These are phyloP conservation scores for Fonsecaea multimorphosa DNA, from an alignment of 2,329 filamentous ascomycete species.

Conservation along the genomic window DNA sequence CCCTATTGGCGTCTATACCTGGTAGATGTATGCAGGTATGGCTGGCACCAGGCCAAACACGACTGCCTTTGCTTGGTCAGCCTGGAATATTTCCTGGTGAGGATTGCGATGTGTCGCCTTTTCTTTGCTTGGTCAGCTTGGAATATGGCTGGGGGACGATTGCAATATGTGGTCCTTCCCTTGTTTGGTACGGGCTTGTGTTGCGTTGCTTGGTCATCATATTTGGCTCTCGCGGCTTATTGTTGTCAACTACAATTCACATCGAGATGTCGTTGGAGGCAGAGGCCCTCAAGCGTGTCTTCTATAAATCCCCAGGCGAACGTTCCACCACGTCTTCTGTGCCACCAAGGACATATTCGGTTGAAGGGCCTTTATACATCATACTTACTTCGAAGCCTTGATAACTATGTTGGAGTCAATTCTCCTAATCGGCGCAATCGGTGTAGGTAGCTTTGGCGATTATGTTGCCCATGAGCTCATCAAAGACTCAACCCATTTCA, in stretches of 20 bases:
- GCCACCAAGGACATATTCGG: not conserved
- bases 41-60: not conserved
- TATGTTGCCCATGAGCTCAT: conserved; percentile 14
- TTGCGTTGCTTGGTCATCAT: conserved; percentile 9
- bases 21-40: not conserved
- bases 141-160: not conserved
- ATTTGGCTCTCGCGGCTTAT: not conserved
- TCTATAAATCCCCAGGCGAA: not conserved
- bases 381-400: not conserved
- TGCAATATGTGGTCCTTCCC: not conserved
- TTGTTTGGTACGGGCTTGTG: not conserved
- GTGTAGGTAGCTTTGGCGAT: conserved; percentile 11
- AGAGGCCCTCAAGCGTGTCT: not conserved
- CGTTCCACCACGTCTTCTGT: not conserved
- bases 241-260: not conserved
- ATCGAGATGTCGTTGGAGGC: not conserved
- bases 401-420: conserved; percentile 17
- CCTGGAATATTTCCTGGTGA: not conserved
- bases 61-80: not conserved
- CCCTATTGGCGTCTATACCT: not conserved
- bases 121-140: not conserved
- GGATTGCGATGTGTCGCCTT: not conserved
- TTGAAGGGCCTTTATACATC: not conserved
- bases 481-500: conserved; percentile 4
- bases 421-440: conserved; percentile 11